Base-by-base conservation (phyloP, 768 basidiomycete genomes). In the Kockovaella imperatae region DNA sequence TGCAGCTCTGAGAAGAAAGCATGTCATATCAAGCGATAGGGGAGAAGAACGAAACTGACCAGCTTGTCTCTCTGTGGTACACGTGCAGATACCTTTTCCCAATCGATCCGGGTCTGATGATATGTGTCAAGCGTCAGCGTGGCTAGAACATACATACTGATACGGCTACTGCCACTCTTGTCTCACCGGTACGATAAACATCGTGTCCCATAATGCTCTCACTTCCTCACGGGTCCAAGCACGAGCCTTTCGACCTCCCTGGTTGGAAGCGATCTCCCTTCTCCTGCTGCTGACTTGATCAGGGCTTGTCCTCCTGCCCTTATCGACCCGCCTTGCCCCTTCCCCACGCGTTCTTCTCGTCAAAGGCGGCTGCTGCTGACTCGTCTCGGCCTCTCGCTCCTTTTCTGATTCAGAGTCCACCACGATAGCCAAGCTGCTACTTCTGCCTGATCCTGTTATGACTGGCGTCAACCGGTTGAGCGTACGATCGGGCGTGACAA, bases 61-160 rank as follows among this genome's bases (percentile, higher is more conserved):
- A 53, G 31, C 38, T 59, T 59, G 42, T 59, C 57, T 5, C 57
- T 30, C 8, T 54, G 54, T 20, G 43, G 35, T 17, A 59, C 54
- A 42, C 48, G 46, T 3, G 25, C 41, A 17, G 57, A 55, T 4
- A 59, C 45, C 3, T 59, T 49, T n/a, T 49, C 47, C 57, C 57
- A 59, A 32, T 38, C 53, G 21, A 49, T 36, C 18, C 43, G 43
- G 31, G 36, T 23, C 52, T 53, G 13, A 11, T 26, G 29, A 30
- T 17, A 30, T 10, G 21, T 38, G 11, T 20, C 18, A 8, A 38
- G 8, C 10, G 8, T 14, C 14, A 11, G 18, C 8, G 10, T 11
- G 18, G 17, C 31, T 20, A 38, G 36, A 38, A n/a, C n/a, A n/a
- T n/a, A n/a, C n/a, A n/a, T n/a, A n/a, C n/a, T n/a, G n/a, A n/a